Percentiles rank a stretch among this genome's conserved stretches.
These are phyloP conservation scores for Monilinia laxa DNA, from an alignment of 2,329 filamentous ascomycete genomes.

Conservation along the genomic window DNA sequence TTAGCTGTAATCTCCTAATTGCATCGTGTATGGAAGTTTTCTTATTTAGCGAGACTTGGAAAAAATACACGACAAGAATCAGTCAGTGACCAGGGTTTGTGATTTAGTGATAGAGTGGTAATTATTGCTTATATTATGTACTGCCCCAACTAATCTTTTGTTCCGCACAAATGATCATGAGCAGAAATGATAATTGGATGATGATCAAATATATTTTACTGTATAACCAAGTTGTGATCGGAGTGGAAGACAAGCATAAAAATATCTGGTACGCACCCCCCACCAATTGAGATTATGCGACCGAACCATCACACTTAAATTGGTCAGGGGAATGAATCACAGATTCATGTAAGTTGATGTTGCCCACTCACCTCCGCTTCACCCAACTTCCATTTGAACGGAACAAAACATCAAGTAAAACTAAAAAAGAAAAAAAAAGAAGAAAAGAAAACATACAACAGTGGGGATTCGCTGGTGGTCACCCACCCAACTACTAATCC, in stretches of 20 bases:
- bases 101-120: background rate
- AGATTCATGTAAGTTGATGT: background rate
- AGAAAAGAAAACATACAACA: conserved; percentile 12
- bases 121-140: background rate
- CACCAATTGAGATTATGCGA: background rate
- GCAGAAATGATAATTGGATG: background rate
- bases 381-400: background rate
- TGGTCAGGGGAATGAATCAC: background rate
- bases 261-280: background rate
- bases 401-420: background rate
- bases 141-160: background rate
- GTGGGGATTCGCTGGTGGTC: conserved; percentile 10
- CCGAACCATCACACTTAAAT: too few relatives aligned
- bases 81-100: background rate
- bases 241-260: background rate
- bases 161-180: background rate
- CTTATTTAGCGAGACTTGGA: background rate
- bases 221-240: background rate
- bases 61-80: background rate
- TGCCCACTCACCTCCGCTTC: background rate
- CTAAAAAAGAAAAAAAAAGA: background rate
- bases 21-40: background rate
- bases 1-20: background rate
- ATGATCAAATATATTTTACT: background rate
- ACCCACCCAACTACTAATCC: conserved; percentile 39